These are phyloP conservation scores for Rhododendron henanense DNA, from an alignment of 148 eudicot genomes.

Conservation along the genomic window DNA sequence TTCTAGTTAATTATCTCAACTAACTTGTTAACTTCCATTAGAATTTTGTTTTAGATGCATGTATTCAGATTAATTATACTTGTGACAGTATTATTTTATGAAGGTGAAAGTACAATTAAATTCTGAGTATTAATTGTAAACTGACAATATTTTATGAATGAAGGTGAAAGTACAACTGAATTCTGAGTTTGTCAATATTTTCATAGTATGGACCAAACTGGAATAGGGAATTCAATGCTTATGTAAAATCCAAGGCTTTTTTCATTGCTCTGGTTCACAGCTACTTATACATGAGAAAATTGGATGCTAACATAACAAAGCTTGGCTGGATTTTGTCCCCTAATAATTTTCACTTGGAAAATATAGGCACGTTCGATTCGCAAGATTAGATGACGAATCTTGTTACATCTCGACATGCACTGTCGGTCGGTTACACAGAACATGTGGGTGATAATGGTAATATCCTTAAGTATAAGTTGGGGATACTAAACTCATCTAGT, in stretches of 20 bases:
- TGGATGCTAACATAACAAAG: neutral
- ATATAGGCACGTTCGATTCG: neutral
- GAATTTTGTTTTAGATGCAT: neutral
- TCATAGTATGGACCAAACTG: neutral
- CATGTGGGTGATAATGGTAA: too few species aligned
- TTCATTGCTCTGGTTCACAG: neutral
- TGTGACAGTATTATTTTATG: neutral
- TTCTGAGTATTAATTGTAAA: neutral
- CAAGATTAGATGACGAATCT: neutral
- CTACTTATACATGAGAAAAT: neutral
- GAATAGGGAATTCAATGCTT: neutral
- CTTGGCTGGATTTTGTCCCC: neutral
- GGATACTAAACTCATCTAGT: too few species aligned
- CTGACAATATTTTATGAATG: neutral
- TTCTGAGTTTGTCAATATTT: neutral
- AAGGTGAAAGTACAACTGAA: neutral
- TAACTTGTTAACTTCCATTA: neutral
- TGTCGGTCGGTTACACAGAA: too few species aligned
- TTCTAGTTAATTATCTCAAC: constrained; percentile 1
- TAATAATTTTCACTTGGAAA: neutral
- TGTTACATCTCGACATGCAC: too few species aligned
- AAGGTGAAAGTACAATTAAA: neutral
- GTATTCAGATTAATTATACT: neutral
- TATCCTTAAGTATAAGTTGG: too few species aligned
- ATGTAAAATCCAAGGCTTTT: neutral